Evolutionary conservation across 2,329 filamentous ascomycete species (phyloP).

Genomic region (Aureobasidium uvarum): DNA sequence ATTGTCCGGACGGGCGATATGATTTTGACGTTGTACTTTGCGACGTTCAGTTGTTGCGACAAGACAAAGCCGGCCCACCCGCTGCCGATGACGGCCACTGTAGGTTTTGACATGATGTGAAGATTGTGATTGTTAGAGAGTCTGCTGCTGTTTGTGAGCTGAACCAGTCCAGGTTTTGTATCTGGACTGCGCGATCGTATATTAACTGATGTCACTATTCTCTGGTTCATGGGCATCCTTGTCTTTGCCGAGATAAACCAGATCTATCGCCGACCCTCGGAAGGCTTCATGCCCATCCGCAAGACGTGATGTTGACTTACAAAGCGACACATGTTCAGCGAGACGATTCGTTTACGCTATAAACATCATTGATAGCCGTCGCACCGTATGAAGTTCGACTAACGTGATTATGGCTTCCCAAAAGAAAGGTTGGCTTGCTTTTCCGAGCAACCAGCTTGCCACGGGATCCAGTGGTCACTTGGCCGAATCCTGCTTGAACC

Average conservation of each 20-base stretch:
- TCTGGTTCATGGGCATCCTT: background rate
- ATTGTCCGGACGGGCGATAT: conserved; percentile 47
- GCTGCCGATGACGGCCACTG: conserved; percentile 41
- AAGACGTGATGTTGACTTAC: background rate
- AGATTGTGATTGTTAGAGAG: too few species aligned
- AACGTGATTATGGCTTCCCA: too few species aligned
- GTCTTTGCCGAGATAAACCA: conserved; percentile 8
- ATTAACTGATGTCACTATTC: conserved; percentile 9
- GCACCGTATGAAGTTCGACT: too few species aligned
- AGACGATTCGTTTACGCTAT: too few species aligned
- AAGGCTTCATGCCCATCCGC: background rate
- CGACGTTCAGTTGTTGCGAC: conserved; percentile 39
- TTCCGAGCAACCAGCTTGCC: too few species aligned
- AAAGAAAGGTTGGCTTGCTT: too few species aligned
- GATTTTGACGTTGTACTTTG: conserved; percentile 43
- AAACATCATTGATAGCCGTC: too few species aligned
- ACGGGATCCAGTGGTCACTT: too few species aligned
- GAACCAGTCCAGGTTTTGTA: background rate
- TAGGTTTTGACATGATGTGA: conserved; percentile 24
- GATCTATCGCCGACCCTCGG: background rate
- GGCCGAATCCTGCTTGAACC: too few species aligned
- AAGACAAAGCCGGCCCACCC: conserved; percentile 46
- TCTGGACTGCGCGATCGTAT: background rate
- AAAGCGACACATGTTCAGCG: background rate
- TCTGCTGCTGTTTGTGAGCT: background rate